A percentile compares a stretch with the other conserved stretches of the same genome.
Evolutionary conservation across 805 yeast genomes (phyloP).

Genomic region (Metschnikowia orientalis): DNA sequence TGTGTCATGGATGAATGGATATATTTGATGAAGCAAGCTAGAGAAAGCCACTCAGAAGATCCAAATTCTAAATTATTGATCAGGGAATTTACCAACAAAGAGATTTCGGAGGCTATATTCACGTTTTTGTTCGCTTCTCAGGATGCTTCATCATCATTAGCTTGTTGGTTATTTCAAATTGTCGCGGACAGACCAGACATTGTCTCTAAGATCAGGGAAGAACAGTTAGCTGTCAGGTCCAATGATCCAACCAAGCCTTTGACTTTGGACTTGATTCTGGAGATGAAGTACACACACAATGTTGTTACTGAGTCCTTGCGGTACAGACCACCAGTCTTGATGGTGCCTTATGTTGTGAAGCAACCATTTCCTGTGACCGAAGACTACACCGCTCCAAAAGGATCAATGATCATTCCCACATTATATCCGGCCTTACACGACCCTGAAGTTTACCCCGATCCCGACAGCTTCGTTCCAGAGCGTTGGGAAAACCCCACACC

Average conservation of each 20-base stretch:
- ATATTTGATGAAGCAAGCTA: slow-evolving; percentile 72
- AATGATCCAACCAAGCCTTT: slow-evolving; percentile 65
- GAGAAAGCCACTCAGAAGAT: slow-evolving; percentile 45
- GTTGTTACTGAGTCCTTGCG: slow-evolving; percentile 91
- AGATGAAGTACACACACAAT: slow-evolving; percentile 84
- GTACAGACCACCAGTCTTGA: slow-evolving; percentile 94
- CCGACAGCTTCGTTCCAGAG: slow-evolving; percentile 92
- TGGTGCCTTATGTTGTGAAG: slow-evolving; percentile 97
- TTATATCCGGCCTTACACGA: slow-evolving; percentile 95
- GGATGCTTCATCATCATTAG: slow-evolving; percentile 95
- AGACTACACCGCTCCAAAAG: slow-evolving; percentile 89
- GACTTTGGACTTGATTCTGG: slow-evolving; percentile 67
- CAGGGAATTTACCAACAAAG: slow-evolving; percentile 83
- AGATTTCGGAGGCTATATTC: slow-evolving; percentile 93
- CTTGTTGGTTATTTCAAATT: slow-evolving; percentile 97
- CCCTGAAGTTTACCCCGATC: slow-evolving; percentile 92
- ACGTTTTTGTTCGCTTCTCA: slow-evolving; percentile 97
- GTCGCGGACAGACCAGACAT: slow-evolving; percentile 95
- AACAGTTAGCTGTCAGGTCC: slow-evolving; percentile 78
- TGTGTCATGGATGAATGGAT: slow-evolving; percentile 98
- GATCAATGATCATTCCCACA: slow-evolving; percentile 95
- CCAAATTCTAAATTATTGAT: slow-evolving; percentile 55
- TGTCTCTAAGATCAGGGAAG: slow-evolving; percentile 79
- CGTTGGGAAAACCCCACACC: slow-evolving; percentile 90
- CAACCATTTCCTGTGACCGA: slow-evolving; percentile 78